phyloP scores from a whole-genome alignment of 305 asterid genomes.

The Solanum chacoense region DNA sequence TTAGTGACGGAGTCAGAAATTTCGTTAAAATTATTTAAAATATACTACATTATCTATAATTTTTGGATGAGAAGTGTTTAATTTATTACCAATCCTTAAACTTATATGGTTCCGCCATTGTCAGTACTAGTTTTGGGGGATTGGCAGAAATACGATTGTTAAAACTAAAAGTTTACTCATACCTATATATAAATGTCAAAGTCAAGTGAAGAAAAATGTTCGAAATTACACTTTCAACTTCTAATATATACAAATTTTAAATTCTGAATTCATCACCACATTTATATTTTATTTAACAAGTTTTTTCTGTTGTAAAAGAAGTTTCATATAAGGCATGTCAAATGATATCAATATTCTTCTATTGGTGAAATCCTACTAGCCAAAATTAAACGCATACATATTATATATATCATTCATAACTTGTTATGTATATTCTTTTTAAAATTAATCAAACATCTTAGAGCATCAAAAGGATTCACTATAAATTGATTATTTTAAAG shows the following conservation, averaged over 20 bases:
- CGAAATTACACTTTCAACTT: neutral
- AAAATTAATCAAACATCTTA: neutral
- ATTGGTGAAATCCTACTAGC: neutral
- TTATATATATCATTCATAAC: neutral
- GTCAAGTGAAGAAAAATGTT: neutral
- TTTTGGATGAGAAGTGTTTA: neutral
- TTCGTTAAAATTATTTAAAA: neutral
- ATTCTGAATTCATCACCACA: neutral
- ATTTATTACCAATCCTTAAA: neutral
- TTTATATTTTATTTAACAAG: neutral
- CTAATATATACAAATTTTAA: neutral
- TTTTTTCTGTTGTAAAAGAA: neutral
- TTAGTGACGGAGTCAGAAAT: neutral
- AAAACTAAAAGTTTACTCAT: neutral
- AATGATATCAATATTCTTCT: neutral
- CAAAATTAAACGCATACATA: neutral
- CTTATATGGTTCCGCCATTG: neutral
- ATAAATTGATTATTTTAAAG: neutral
- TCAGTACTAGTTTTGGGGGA: accelerated
- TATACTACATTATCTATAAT: neutral
- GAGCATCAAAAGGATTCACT: neutral
- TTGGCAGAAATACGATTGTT: neutral
- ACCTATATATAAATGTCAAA: neutral
- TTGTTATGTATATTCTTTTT: neutral
- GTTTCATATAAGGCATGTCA: neutral